Evolutionary conservation across 2,329 filamentous ascomycete species (phyloP).

Genomic region (Thelonectria discophora): DNA sequence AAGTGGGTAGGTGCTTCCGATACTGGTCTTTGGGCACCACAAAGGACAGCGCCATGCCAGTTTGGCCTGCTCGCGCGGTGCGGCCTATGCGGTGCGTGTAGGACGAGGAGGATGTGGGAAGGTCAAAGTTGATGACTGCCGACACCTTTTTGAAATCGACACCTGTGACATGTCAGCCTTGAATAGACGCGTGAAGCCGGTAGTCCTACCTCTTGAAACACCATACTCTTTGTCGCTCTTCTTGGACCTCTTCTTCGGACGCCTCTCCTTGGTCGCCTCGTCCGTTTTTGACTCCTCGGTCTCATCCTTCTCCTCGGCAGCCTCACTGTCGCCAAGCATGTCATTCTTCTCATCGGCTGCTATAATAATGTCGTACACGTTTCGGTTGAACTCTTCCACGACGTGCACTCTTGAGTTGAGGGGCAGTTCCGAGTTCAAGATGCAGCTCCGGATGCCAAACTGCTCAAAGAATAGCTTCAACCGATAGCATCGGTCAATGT

Average conservation of each 20-base stretch:
- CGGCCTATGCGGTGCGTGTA: constrained; percentile 98
- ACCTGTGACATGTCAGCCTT: constrained; percentile 40
- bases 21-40: constrained; percentile 84
- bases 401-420: constrained; percentile 94
- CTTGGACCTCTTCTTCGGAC: constrained; percentile 51
- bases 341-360: constrained; percentile 93
- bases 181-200: neutral
- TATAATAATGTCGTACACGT: constrained; percentile 97
- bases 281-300: constrained; percentile 36
- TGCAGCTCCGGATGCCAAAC: constrained; percentile 92
- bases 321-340: constrained; percentile 74
- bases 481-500: constrained; percentile 88
- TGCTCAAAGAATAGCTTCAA: constrained; percentile 96
- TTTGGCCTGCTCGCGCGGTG: constrained; percentile 89
- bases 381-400: constrained; percentile 96
- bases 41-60: constrained; percentile 96
- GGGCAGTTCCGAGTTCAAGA: constrained; percentile 92
- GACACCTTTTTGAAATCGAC: constrained; percentile 98
- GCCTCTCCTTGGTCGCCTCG: constrained; percentile 43
- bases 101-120: constrained; percentile 85
- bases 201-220: constrained; percentile 76
- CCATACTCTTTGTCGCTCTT: constrained; percentile 86
- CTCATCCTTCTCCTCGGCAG: constrained; percentile 55
- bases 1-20: constrained; percentile 89
- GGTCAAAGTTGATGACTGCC: constrained; percentile 95